Evolutionary conservation across 2,329 filamentous ascomycete genomes (phyloP), one percentile per base, ranked within the genome.

Genomic region (Neurospora sp.): DNA sequence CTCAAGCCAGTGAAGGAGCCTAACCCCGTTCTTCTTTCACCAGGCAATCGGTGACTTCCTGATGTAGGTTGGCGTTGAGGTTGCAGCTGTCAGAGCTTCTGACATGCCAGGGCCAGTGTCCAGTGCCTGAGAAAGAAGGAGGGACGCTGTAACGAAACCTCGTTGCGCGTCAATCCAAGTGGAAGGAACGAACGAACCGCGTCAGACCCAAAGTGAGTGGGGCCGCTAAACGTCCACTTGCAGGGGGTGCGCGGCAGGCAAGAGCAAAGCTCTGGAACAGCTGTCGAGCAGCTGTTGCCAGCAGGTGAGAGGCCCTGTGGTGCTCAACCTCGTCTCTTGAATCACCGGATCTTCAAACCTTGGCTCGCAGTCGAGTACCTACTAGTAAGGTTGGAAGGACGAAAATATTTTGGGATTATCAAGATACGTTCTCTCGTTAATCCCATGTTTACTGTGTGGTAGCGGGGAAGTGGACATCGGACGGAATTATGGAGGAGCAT

Each of bases 201-300:
- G 46, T 58, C 46, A 58, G 46, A 58, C 68, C 72, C 43, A 68
- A 52, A 58, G 38, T 19, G 62, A 11, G 46, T 58, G 46, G 46
- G 46, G 46, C 46, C 46, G 19, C 46, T 58, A 58, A 58, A 33
- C 2, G 46, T 33, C 28, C 28, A 28, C 28, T 28, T 58, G 23
- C 46, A 58, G 46, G 46, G 13, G 11, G 11, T 23, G 6, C 1
- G 46, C 46, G 46, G 46, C 46, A 58, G 46, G 46, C 46, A 58
- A 28, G 11, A 28, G 11, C 19, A 1, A 23, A 2, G 43, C 9
- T 52, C 19, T 7, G 10, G 28, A 28, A 11, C 46, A 52, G 46
- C 46, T 52, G 46, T 4, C 10, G 19, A 3, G 6, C 46, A 52
- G 46, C 19, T 52, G 46, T 46, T 46, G 42, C 46, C 46, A 28